phyloP scores from a whole-genome alignment of 306 rosid genomes.

The Cicer chorassanicum region DNA sequence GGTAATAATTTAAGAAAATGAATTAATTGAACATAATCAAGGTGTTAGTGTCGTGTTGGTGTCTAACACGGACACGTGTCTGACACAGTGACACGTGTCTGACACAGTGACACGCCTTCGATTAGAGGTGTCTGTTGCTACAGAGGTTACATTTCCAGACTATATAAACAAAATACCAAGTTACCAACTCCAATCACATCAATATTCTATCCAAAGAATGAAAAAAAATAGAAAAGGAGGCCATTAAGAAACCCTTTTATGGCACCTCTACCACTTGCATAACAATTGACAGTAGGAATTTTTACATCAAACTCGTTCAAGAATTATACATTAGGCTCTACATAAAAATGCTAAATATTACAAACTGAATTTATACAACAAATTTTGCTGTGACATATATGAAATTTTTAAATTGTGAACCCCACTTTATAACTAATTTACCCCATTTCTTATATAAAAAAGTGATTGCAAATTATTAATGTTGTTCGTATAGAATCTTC shows the following conservation, averaged over 20 bases:
- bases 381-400: not conserved
- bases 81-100: no score
- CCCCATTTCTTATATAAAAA: not conserved
- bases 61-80: no score
- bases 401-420: not conserved
- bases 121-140: no score
- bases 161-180: conserved; percentile 11
- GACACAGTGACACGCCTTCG: no score
- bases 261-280: not conserved
- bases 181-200: not conserved
- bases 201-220: not conserved
- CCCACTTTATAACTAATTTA: not conserved
- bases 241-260: not conserved
- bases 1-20: no score
- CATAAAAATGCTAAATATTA: not conserved
- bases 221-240: not conserved
- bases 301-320: not conserved
- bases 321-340: not conserved
- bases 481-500: not conserved
- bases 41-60: no score
- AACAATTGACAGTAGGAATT: not conserved
- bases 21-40: no score
- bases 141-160: not conserved
- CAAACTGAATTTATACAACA: not conserved
- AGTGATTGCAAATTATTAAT: not conserved